Evolutionary conservation across 148 eudicot species (phyloP), one percentile per base, ranked within the genome.

Genomic region (Rhododendron simsii): DNA sequence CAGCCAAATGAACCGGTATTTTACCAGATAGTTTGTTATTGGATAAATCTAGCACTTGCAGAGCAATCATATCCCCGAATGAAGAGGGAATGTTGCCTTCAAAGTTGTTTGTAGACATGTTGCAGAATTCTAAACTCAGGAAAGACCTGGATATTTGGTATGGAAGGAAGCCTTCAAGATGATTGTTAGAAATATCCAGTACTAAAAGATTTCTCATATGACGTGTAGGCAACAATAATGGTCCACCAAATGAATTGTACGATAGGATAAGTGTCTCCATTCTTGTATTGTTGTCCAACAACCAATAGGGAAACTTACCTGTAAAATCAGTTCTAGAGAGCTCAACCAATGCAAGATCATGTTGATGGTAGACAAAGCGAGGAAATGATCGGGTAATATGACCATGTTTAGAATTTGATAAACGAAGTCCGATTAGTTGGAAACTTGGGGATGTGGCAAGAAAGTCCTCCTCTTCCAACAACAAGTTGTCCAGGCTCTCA

Each of bases 61-160:
- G 26, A 9, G 44, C 0, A 18, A 1, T 15, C 47, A 35, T 39
- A 5, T 76, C 26, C 11, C 83, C 82, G 30, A 48, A 2, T 10
- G 59, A 80, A 11, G 87, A 41, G 65, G 87, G 87, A 59, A 85
- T 78, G 23, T 23, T 5, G 2, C 87, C 78, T 61, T 78, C 76
- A 47, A 85, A 48, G 44, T n/a, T 14, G 48, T 85, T 85, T 8
- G 39, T 18, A 45, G 87, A 85, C 78, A 85, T 45, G 57, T 78
- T 61, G 6, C 65, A 11, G 30, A n/a, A 11, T 9, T 20, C 35
- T 44, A 44, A 44, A 44, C 47, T 44, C 7, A 7, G 47, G 47
- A 44, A 44, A 44, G 7, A 0, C 5, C 47, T 5, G 47, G 7
- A 7, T 0, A 5, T 5, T 4, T 44, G 5, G 47, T 0, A 44